These are phyloP conservation scores for Xylaria sp. DNA, from an alignment of 2,329 filamentous ascomycete species.

Conservation along the genomic window DNA sequence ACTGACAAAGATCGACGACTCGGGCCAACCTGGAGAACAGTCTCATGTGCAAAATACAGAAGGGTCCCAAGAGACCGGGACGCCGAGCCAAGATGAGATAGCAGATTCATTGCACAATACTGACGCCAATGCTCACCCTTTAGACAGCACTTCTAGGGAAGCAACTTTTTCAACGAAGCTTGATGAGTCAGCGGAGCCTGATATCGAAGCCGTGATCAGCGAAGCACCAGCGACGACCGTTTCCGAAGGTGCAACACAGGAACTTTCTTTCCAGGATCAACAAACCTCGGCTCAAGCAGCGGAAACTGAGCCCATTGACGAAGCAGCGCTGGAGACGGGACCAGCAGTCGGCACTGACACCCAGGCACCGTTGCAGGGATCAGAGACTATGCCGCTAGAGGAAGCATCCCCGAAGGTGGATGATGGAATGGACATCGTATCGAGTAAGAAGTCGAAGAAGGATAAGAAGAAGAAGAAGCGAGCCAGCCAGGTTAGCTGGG, in stretches of 20 bases:
- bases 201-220: not conserved
- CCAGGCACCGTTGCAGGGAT: slow-evolving; percentile 13
- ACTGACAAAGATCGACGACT: not conserved
- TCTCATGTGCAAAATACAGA: not conserved
- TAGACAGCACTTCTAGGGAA: slow-evolving; percentile 3
- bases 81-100: slow-evolving; percentile 14
- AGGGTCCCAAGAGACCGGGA: not conserved
- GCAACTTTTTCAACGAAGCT: not conserved
- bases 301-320: slow-evolving; percentile 19
- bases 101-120: not conserved
- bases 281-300: slow-evolving; percentile 23
- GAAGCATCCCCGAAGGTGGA: slow-evolving; percentile 35
- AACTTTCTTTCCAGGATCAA: slow-evolving; percentile 25
- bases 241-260: slow-evolving; percentile 5
- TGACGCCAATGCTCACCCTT: slow-evolving; percentile 1
- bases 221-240: not conserved
- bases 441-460: slow-evolving; percentile 54
- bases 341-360: not conserved
- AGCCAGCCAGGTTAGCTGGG: slow-evolving; percentile 44
- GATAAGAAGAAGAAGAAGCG: slow-evolving; percentile 54
- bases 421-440: slow-evolving; percentile 35
- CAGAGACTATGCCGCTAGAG: slow-evolving; percentile 34
- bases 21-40: slow-evolving; percentile 6
- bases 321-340: slow-evolving; percentile 8
- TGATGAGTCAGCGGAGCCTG: slow-evolving; percentile 2